Percentiles rank a stretch among this genome's conserved stretches.
Conservation (phyloP, 257 asterid genomes). For the Ajuga chamaepitys region DNA sequence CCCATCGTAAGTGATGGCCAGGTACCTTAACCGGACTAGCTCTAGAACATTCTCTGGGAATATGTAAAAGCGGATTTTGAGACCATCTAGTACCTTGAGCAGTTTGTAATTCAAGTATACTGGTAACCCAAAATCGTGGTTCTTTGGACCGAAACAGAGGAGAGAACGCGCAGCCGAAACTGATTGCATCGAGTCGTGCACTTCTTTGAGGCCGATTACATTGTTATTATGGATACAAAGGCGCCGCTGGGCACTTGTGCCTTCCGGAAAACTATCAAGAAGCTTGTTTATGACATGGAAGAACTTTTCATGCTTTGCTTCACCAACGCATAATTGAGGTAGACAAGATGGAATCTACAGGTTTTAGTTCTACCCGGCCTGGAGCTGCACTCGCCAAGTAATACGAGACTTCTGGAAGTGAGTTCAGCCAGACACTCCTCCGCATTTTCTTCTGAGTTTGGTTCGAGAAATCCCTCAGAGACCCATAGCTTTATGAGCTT, state of each 20-base stretch:
- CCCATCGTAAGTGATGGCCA: not conserved
- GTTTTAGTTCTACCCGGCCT: not conserved
- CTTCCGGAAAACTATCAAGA: too few relatives aligned
- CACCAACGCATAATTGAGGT: not conserved
- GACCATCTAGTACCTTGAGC: not conserved
- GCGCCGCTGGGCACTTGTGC: too few relatives aligned
- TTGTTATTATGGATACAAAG: too few relatives aligned
- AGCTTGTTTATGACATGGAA: not conserved
- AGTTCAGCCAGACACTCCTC: not conserved
- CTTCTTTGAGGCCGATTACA: too few relatives aligned
- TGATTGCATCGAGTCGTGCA: not conserved
- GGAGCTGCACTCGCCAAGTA: not conserved
- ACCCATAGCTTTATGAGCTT: not conserved
- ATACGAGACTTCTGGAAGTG: not conserved
- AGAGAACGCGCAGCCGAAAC: not conserved
- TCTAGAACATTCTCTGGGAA: not conserved
- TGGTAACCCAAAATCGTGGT: not conserved
- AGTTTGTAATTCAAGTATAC: not conserved
- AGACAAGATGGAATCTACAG: not conserved
- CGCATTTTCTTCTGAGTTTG: not conserved
- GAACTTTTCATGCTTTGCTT: not conserved
- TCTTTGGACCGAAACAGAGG: not conserved
- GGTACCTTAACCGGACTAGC: not conserved
- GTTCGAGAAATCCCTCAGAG: conserved; percentile 1
- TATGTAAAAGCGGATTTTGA: not conserved